These are phyloP conservation scores for Sisymbrium altissimum DNA, from an alignment of 345 rosid genomes.

Conservation along the genomic window DNA sequence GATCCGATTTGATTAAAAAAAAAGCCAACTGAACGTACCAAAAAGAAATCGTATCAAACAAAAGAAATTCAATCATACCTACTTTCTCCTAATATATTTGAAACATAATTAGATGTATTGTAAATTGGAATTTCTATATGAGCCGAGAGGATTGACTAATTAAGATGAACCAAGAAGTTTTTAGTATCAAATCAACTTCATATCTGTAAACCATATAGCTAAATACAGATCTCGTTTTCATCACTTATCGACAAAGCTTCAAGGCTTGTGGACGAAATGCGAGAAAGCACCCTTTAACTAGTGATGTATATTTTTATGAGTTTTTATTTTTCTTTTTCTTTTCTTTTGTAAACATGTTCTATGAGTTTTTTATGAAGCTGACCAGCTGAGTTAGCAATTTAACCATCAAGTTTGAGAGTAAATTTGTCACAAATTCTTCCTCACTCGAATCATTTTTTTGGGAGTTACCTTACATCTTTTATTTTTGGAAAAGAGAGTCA, in stretches of 20 bases:
- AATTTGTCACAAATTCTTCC: neutral
- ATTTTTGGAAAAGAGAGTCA: neutral
- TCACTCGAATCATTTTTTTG: neutral
- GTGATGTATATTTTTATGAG: neutral
- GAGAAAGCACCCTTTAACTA: neutral
- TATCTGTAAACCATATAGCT: neutral
- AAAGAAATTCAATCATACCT: neutral
- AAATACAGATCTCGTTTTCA: slow-evolving; percentile 12
- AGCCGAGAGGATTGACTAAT: neutral
- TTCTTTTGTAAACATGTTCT: neutral
- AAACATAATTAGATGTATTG: neutral
- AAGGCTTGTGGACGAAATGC: slow-evolving; percentile 7
- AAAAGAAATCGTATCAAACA: neutral
- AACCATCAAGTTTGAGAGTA: neutral
- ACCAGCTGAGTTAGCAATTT: neutral
- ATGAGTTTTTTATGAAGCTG: neutral
- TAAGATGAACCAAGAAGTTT: neutral
- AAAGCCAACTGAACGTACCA: neutral
- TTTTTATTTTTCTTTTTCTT: neutral
- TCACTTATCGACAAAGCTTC: slow-evolving; percentile 2
- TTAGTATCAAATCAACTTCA: neutral
- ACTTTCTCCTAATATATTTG: neutral
- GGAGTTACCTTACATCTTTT: neutral
- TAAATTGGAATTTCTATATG: neutral
- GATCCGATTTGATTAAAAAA: neutral